These are phyloP conservation scores for Beauveria scarabaeidicola DNA, from an alignment of 2,329 filamentous ascomycete species.

Conservation along the genomic window DNA sequence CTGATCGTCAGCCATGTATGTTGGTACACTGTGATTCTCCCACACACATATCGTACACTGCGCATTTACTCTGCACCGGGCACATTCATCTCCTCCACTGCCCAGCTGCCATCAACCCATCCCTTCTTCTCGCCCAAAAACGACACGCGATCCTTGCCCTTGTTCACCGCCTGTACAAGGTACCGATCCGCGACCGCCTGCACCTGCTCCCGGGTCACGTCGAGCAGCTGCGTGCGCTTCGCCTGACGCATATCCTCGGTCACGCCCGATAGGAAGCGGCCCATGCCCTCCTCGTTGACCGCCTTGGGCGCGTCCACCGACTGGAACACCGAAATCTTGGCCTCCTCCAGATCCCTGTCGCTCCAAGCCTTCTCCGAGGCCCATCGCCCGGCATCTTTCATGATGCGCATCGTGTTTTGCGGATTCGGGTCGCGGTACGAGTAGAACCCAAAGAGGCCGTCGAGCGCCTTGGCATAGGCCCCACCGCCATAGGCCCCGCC, in stretches of 20 bases:
- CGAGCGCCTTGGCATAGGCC: slow-evolving; percentile 70
- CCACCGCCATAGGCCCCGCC: slow-evolving; percentile 93
- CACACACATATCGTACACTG: not conserved
- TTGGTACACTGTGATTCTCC: not conserved
- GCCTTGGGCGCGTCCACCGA: slow-evolving; percentile 78
- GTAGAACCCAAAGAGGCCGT: slow-evolving; percentile 88
- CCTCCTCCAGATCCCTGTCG: slow-evolving; percentile 82
- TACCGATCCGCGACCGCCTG: slow-evolving; percentile 74
- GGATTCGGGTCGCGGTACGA: slow-evolving; percentile 96
- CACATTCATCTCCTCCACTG: slow-evolving; percentile 65
- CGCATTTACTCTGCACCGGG: slow-evolving; percentile 29
- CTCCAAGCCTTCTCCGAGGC: slow-evolving; percentile 75
- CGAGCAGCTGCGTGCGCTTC: slow-evolving; percentile 74
- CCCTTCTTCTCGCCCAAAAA: slow-evolving; percentile 78
- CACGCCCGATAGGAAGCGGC: slow-evolving; percentile 74
- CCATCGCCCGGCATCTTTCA: slow-evolving; percentile 74
- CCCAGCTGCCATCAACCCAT: slow-evolving; percentile 70
- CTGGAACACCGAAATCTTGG: slow-evolving; percentile 93
- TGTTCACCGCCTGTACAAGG: slow-evolving; percentile 58
- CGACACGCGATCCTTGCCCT: slow-evolving; percentile 52
- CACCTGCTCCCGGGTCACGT: slow-evolving; percentile 75
- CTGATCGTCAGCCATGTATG: not conserved
- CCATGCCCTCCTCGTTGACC: slow-evolving; percentile 82
- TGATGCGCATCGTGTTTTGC: slow-evolving; percentile 75
- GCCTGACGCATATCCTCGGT: slow-evolving; percentile 83